Evolutionary conservation across 2,329 filamentous ascomycete genomes (phyloP), one percentile per base, ranked within the genome.

Genomic region (Emergomyces pasteurianus): DNA sequence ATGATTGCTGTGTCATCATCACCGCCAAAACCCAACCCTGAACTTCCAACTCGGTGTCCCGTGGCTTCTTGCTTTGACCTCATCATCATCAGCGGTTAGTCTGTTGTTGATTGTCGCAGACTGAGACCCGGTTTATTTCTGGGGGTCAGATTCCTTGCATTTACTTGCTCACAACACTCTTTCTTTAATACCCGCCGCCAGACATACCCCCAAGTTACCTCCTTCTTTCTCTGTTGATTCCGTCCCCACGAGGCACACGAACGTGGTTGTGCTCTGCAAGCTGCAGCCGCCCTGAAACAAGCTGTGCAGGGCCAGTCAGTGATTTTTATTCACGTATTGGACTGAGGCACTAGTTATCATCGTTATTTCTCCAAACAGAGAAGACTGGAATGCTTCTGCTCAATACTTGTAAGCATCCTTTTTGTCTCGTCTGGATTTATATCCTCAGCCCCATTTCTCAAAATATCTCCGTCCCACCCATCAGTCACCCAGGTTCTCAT

Each of bases 381-480:
- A 28, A n/a, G 28, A 4, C 57, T 52, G 42, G 42, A 28, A 18
- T 42, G 21, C 26, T 16, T 43, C 58, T 31, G 47, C 23, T 54
- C 21, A 26, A 43, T 59, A 54, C 49, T 58, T 58, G 57, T 58
- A 58, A 38, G 57, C 50, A 23, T 52, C 43, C 46, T 52, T 40
- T 58, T 28, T 52, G 57, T 52, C 36, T 49, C 57, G 26, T 7
- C 40, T 26, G 8, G n/a, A 31, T 40, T n/a, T 16, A 26, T 18
- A 5, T 58, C 56, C 42, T 58, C 23, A 26, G 34, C 55, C 40
- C 23, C 18, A 23, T 6, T 46, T 23, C 21, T 23, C 21, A 31
- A 34, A 31, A 5, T 58, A 34, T 10, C 42, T 31, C n/a, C n/a
- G n/a, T n/a, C 28, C 31, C 46, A 47, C 43, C 43, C 43, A 47